A percentile compares a stretch with the other conserved stretches of the same genome.
Conservation (phyloP, 306 rosid species). For the Vigna hirtella region DNA sequence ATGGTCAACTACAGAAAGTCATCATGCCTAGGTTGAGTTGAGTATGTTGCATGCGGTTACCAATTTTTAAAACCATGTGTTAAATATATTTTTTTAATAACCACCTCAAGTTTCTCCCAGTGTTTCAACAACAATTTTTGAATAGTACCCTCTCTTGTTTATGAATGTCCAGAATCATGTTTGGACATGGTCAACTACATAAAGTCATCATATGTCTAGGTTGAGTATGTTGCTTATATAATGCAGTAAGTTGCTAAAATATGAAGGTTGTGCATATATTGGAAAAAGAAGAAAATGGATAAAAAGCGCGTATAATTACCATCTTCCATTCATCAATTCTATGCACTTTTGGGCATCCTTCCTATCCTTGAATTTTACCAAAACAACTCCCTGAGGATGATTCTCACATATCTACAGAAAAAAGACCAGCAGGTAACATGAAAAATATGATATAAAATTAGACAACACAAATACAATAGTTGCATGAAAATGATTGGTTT, state of each 20-base stretch:
- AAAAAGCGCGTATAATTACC: slow-evolving; percentile 59
- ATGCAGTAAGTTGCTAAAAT: slow-evolving; percentile 22
- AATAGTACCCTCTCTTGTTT: slow-evolving; percentile 1
- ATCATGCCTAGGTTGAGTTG: slow-evolving; percentile 15
- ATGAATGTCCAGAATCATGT: slow-evolving; percentile 30
- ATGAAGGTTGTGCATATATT: slow-evolving; percentile 4
- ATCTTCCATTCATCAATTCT: slow-evolving; percentile 94
- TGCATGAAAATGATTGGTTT: background rate
- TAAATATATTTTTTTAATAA: background rate
- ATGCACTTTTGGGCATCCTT: slow-evolving; percentile 94
- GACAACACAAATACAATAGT: slow-evolving; percentile 23
- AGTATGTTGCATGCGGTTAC: background rate
- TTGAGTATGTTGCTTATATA: slow-evolving; percentile 22
- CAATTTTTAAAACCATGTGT: background rate
- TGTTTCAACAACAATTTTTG: slow-evolving; percentile 24
- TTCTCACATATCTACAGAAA: slow-evolving; percentile 82
- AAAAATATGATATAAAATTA: slow-evolving; percentile 29
- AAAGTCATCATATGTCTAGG: slow-evolving; percentile 7
- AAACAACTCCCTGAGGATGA: slow-evolving; percentile 97
- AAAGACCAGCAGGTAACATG: slow-evolving; percentile 9
- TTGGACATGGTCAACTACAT: slow-evolving; percentile 33
- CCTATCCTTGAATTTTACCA: slow-evolving; percentile 89
- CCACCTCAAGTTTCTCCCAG: slow-evolving; percentile 16
- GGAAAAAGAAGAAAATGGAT: slow-evolving; percentile 2
- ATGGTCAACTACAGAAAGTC: slow-evolving; percentile 37